Percentiles rank a stretch among this genome's conserved stretches.
Conservation (phyloP, 176 grass and related monocot genomes). For the Carex myosuroides region DNA sequence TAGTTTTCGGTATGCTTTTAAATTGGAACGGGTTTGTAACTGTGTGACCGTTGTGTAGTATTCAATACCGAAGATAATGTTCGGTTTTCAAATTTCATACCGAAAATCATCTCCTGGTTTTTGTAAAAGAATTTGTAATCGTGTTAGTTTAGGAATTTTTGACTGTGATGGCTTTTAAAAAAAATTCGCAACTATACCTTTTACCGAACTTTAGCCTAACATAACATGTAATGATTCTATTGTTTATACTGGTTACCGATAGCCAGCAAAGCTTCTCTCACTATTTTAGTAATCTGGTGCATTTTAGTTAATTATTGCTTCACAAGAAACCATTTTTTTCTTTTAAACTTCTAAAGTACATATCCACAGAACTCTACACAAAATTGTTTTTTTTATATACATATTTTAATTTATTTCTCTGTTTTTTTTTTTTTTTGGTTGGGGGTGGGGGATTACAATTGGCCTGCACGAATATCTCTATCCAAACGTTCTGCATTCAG, state of each 20-base stretch:
- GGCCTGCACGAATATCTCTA: slow-evolving; percentile 78
- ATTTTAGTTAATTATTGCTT: slow-evolving; percentile 1
- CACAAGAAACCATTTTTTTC: neutral
- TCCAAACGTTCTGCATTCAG: slow-evolving; percentile 86
- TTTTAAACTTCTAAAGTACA: neutral
- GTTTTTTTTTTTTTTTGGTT: neutral
- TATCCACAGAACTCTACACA: slow-evolving; percentile 1
- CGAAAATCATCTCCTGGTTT: too few relatives aligned
- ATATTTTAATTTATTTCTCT: neutral
- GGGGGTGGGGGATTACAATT: slow-evolving; percentile 33
- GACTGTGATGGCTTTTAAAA: too few relatives aligned
- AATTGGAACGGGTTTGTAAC: too few relatives aligned
- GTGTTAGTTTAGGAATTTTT: too few relatives aligned
- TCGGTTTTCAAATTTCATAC: too few relatives aligned
- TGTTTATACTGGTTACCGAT: neutral
- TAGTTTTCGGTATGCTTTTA: too few relatives aligned
- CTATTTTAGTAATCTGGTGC: neutral
- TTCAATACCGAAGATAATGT: too few relatives aligned
- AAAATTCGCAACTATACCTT: neutral
- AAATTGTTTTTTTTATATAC: neutral
- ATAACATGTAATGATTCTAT: neutral
- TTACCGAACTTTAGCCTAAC: neutral
- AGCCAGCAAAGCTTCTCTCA: neutral
- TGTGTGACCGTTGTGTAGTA: too few relatives aligned
- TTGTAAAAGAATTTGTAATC: too few relatives aligned